Percentiles rank a stretch among this genome's conserved stretches.
Evolutionary conservation across 306 rosid species (phyloP).

Genomic region (Acmispon strigosus): DNA sequence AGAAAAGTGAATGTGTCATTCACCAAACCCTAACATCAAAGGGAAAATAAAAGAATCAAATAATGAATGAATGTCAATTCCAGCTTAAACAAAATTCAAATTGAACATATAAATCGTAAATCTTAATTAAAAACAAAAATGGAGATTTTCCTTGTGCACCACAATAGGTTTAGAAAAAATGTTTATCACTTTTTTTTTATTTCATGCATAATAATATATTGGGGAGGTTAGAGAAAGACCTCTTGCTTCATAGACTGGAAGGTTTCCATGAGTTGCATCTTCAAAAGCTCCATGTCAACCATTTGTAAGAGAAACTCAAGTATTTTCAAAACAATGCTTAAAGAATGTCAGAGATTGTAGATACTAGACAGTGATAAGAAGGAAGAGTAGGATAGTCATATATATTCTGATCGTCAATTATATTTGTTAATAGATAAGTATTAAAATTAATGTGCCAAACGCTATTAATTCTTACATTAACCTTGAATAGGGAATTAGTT

Average conservation of each 20-base stretch:
- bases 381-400: neutral
- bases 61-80: neutral
- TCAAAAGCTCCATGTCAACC: neutral
- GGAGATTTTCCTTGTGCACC: neutral
- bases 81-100: neutral
- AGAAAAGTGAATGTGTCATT: constrained; percentile 11
- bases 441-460: neutral
- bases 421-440: neutral
- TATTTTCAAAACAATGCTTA: neutral
- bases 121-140: too few species aligned
- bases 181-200: neutral
- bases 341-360: neutral
- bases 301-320: neutral
- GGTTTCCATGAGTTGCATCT: neutral
- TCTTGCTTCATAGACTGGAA: constrained; percentile 12
- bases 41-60: neutral
- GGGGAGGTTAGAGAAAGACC: constrained; percentile 10
- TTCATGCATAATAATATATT: neutral
- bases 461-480: neutral
- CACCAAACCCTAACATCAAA: constrained; percentile 12
- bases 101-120: too few species aligned
- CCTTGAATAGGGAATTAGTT: neutral
- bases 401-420: neutral
- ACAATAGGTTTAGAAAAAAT: neutral
- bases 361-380: neutral